Evolutionary conservation across 1,284 basidiomycete species (phyloP).

Genomic region (Austroboletus novae-zelandiae): DNA sequence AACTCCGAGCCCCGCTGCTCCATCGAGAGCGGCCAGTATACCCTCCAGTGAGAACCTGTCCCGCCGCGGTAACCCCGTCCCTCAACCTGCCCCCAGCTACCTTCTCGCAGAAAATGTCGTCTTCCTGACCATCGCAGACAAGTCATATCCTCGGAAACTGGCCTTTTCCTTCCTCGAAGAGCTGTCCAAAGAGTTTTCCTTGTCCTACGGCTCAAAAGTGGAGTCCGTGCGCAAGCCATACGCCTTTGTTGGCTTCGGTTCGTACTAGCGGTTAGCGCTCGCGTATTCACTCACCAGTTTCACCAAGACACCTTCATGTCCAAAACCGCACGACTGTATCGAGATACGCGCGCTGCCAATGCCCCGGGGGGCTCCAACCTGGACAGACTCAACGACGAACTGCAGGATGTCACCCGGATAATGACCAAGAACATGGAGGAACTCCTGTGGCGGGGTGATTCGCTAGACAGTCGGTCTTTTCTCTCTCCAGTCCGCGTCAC

Average conservation of each 20-base stretch:
- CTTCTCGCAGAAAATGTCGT: constrained; percentile 92
- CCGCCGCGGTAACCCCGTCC: background rate
- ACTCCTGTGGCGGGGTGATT: constrained; percentile 95
- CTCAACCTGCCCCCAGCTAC: constrained; percentile 60
- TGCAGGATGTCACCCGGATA: constrained; percentile 97
- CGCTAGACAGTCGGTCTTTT: constrained; percentile 76
- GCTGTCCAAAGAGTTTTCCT: constrained; percentile 92
- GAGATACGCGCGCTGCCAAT: constrained; percentile 87
- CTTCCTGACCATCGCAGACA: constrained; percentile 94
- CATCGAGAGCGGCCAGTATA: constrained; percentile 94
- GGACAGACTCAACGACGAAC: constrained; percentile 91
- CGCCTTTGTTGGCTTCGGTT: constrained; percentile 94
- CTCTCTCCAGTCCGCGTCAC: background rate
- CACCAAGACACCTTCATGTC: constrained; percentile 93
- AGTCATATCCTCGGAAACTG: constrained; percentile 96
- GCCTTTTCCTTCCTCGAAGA: constrained; percentile 98
- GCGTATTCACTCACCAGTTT: constrained; percentile 6
- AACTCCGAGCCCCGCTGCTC: constrained; percentile 95
- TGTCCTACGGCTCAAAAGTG: constrained; percentile 88
- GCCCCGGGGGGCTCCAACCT: constrained; percentile 67
- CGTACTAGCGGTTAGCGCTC: constrained; percentile 5
- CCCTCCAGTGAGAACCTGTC: constrained; percentile 71
- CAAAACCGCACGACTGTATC: constrained; percentile 93
- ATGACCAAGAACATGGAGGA: constrained; percentile 99
- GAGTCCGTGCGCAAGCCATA: constrained; percentile 87